A percentile compares a stretch with the other conserved stretches of the same genome.
Evolutionary conservation across 2,329 filamentous ascomycete genomes (phyloP).

Genomic region (Hypoxylon rubiginosum): DNA sequence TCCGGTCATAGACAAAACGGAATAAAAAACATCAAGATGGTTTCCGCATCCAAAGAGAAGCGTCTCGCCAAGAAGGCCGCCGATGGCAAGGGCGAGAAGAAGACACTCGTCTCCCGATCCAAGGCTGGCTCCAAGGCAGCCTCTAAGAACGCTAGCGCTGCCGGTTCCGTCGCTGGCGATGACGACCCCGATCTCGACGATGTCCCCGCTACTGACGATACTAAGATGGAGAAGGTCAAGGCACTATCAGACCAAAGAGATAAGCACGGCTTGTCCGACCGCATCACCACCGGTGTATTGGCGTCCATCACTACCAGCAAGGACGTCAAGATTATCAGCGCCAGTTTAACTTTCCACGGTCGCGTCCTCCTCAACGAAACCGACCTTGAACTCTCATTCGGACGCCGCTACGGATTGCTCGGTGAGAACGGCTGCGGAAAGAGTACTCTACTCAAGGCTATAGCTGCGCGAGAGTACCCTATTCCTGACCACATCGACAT

Average conservation of each 20-base stretch:
- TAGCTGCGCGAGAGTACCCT: constrained; percentile 92
- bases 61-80: constrained; percentile 78
- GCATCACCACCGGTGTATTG: constrained; percentile 97
- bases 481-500: constrained; percentile 98
- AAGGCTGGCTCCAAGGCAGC: constrained; percentile 78
- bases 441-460: constrained; percentile 96
- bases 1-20: constrained; percentile 6
- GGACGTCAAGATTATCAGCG: constrained; percentile 97
- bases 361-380: constrained; percentile 95
- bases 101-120: constrained; percentile 75
- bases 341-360: constrained; percentile 96
- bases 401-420: constrained; percentile 91
- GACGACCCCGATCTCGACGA: constrained; percentile 75
- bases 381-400: constrained; percentile 92
- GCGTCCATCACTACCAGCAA: constrained; percentile 86
- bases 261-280: constrained; percentile 94
- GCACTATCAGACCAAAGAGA: constrained; percentile 94
- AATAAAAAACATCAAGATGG: constrained; percentile 63
- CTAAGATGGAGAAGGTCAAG: constrained; percentile 84
- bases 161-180: constrained; percentile 78
- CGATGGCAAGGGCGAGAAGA: constrained; percentile 81
- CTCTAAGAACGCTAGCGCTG: constrained; percentile 71
- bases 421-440: constrained; percentile 99
- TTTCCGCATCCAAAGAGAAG: constrained; percentile 79
- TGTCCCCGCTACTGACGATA: constrained; percentile 76